phyloP scores from a whole-genome alignment of 768 basidiomycete genomes.

The Pleurotus salmoneostramineus region DNA sequence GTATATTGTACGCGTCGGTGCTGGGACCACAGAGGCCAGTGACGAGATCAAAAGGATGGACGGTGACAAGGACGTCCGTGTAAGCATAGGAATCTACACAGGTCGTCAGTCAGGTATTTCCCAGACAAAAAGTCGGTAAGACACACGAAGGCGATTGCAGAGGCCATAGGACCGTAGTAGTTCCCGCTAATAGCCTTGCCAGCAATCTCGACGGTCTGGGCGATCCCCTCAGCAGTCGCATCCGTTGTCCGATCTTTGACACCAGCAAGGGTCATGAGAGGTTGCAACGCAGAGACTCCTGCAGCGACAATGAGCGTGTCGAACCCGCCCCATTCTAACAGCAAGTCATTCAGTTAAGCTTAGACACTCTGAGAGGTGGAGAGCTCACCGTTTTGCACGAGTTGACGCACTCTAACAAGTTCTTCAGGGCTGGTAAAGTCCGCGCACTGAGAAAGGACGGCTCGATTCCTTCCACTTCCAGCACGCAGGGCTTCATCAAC shows the following conservation, averaged over 20 bases:
- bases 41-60: constrained; percentile 79
- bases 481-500: constrained; percentile 36
- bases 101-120: not conserved
- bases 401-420: constrained; percentile 55
- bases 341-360: not conserved
- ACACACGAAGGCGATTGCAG: constrained; percentile 70
- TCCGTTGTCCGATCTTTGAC: constrained; percentile 32
- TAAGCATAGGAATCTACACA: constrained; percentile 73
- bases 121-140: not conserved
- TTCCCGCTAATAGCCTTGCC: constrained; percentile 57
- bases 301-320: constrained; percentile 83
- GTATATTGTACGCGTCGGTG: constrained; percentile 85
- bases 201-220: constrained; percentile 53
- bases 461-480: constrained; percentile 16
- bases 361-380: not conserved
- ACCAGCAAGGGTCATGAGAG: constrained; percentile 70
- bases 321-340: constrained; percentile 71
- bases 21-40: constrained; percentile 73
- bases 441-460: constrained; percentile 46
- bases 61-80: constrained; percentile 58
- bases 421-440: constrained; percentile 68
- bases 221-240: constrained; percentile 52
- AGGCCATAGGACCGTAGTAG: constrained; percentile 64
- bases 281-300: constrained; percentile 79
- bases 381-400: constrained; percentile 52